Conservation (phyloP, 1,284 basidiomycete species). For the Sphaerobolus stellatus region DNA sequence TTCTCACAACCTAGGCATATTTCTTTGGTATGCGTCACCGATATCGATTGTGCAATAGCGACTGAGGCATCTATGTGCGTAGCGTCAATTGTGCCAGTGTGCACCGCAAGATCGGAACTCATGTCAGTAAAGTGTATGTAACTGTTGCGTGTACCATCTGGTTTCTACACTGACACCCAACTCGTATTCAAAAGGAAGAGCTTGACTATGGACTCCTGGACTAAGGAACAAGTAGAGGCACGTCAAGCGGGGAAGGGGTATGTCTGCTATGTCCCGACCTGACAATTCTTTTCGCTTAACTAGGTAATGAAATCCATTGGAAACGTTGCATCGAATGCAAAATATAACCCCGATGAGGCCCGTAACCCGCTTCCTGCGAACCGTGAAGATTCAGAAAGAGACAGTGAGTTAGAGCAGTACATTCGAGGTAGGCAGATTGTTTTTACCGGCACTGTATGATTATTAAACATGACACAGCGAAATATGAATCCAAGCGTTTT, state of each 20-base stretch:
- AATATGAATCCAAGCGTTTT: slow-evolving; percentile 73
- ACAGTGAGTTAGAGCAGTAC: slow-evolving; percentile 82
- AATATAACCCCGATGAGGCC: slow-evolving; percentile 75
- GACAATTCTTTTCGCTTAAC: slow-evolving; percentile 21
- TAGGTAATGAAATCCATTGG: slow-evolving; percentile 74
- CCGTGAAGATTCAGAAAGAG: slow-evolving; percentile 73
- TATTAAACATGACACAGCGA: slow-evolving; percentile 45
- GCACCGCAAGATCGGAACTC: slow-evolving; percentile 86
- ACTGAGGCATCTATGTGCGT: slow-evolving; percentile 10
- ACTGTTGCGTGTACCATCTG: neutral
- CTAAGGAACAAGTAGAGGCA: slow-evolving; percentile 82
- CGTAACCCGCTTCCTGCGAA: slow-evolving; percentile 78
- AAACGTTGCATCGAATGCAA: slow-evolving; percentile 71
- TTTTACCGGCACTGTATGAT: neutral
- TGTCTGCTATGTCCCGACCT: slow-evolving; percentile 11
- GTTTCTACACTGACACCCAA: slow-evolving; percentile 24
- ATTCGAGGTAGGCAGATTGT: slow-evolving; percentile 60
- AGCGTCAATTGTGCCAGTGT: slow-evolving; percentile 83
- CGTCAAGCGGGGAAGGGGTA: slow-evolving; percentile 27
- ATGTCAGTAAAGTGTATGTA: slow-evolving; percentile 78
- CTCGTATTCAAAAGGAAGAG: slow-evolving; percentile 60
- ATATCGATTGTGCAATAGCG: neutral
- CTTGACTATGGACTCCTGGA: slow-evolving; percentile 80
- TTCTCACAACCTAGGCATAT: slow-evolving; percentile 77
- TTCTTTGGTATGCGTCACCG: slow-evolving; percentile 60